Conservation (phyloP, 345 rosid genomes). For the Salix koriyanagi region DNA sequence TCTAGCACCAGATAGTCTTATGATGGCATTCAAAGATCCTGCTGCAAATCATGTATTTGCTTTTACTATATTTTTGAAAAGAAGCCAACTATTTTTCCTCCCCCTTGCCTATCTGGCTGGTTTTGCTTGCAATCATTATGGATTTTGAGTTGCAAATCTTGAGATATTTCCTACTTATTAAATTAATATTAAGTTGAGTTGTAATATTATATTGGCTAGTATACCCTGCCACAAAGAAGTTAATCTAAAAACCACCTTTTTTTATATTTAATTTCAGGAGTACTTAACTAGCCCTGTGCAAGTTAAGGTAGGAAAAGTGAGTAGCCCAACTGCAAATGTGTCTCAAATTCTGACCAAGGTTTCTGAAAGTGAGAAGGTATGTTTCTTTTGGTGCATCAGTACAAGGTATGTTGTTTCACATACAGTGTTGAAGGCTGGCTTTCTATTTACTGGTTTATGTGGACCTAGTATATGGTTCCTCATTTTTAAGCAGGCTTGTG, state of each 20-base stretch:
- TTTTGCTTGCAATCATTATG: neutral
- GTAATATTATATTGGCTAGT: neutral
- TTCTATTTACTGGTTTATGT: neutral
- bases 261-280: slow-evolving; percentile 28
- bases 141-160: neutral
- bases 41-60: neutral
- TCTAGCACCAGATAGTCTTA: neutral
- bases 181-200: neutral
- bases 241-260: neutral
- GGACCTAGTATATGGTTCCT: neutral
- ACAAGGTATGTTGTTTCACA: neutral
- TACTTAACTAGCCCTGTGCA: slow-evolving; percentile 34
- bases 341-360: slow-evolving; percentile 27
- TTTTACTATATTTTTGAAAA: neutral
- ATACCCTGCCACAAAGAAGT: neutral
- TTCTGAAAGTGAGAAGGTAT: slow-evolving; percentile 42
- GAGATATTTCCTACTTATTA: neutral
- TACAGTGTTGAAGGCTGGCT: neutral
- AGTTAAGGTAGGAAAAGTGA: slow-evolving; percentile 42
- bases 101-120: neutral
- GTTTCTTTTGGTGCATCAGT: neutral
- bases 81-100: neutral
- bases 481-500: neutral
- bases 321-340: slow-evolving; percentile 42
- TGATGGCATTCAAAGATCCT: neutral